phyloP scores from a whole-genome alignment of 768 basidiomycete species.

The Psilocybe cubensis region DNA sequence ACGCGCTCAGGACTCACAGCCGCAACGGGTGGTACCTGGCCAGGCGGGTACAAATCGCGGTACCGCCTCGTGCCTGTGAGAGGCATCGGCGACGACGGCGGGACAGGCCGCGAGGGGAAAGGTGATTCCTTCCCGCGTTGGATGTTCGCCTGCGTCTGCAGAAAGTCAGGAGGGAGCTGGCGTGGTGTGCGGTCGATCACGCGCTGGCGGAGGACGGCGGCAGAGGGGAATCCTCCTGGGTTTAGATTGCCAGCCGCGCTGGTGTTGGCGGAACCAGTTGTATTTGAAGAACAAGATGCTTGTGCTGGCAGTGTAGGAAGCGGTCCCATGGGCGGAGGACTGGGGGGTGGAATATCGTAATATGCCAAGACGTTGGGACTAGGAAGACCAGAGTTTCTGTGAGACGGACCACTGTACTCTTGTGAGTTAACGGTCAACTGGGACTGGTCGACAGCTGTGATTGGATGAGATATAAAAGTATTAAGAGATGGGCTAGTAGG shows the following conservation, averaged over 20 bases:
- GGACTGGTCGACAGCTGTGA: constrained; percentile 5
- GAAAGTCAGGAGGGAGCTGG: constrained; percentile 15
- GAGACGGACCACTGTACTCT: constrained; percentile 38
- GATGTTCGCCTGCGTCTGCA: constrained; percentile 21
- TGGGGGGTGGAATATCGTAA: constrained; percentile 55
- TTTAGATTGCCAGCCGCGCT: constrained; percentile 4
- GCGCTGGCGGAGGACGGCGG: constrained; percentile 24
- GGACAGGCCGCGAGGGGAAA: constrained; percentile 52
- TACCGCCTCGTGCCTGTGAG: neutral
- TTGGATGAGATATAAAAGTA: constrained; percentile 13
- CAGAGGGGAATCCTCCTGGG: constrained; percentile 18
- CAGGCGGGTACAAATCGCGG: neutral
- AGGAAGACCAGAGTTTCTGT: constrained; percentile 24
- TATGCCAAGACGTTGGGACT: constrained; percentile 47
- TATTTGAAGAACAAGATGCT: neutral
- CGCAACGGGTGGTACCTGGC: neutral
- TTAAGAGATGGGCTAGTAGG: constrained; percentile 15
- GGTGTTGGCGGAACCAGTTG: neutral
- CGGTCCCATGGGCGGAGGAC: constrained; percentile 50
- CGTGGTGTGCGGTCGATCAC: constrained; percentile 22
- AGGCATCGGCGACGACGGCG: constrained; percentile 15
- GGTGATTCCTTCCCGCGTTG: constrained; percentile 54
- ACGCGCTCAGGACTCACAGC: neutral
- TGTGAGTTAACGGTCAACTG: constrained; percentile 27
- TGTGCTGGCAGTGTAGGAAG: constrained; percentile 38